A percentile compares a stretch with the other conserved stretches of the same genome.
These are phyloP conservation scores for Pseudocercospora cruenta DNA, from an alignment of 2,329 filamentous ascomycete species.

Conservation along the genomic window DNA sequence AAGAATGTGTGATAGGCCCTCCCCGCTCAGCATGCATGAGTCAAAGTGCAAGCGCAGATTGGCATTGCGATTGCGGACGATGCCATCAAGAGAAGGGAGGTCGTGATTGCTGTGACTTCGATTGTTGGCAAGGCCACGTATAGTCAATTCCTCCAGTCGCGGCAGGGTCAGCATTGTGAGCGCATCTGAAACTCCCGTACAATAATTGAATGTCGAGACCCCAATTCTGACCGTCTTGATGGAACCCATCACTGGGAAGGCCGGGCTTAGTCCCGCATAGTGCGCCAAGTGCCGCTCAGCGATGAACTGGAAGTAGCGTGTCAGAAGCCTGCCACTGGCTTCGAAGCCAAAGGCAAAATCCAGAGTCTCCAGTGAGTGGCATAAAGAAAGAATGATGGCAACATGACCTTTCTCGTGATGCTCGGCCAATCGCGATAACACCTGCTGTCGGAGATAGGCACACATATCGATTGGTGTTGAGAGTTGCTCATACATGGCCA, in stretches of 20 bases:
- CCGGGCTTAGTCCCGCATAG: not conserved
- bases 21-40: not conserved
- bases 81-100: not conserved
- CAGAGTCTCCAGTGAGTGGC: not conserved
- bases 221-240: not conserved
- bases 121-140: not conserved
- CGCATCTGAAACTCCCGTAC: not conserved
- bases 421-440: not conserved
- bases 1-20: not conserved
- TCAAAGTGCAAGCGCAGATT: not conserved
- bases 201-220: not conserved
- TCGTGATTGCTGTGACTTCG: not conserved
- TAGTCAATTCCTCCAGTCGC: not conserved
- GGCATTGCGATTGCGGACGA: not conserved
- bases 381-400: not conserved
- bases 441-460: constrained; percentile 1
- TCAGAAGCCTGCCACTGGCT: not conserved
- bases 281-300: not conserved
- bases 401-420: constrained; percentile 6
- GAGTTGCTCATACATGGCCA: not conserved
- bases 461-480: constrained; percentile 5
- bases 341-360: constrained; percentile 3
- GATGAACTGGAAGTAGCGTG: constrained; percentile 2
- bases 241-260: not conserved
- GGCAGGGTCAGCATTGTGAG: not conserved